A percentile compares a stretch with the other conserved stretches of the same genome.
phyloP scores from a whole-genome alignment of 2,329 filamentous ascomycete species.

The Rhexocercosporidium sp. region DNA sequence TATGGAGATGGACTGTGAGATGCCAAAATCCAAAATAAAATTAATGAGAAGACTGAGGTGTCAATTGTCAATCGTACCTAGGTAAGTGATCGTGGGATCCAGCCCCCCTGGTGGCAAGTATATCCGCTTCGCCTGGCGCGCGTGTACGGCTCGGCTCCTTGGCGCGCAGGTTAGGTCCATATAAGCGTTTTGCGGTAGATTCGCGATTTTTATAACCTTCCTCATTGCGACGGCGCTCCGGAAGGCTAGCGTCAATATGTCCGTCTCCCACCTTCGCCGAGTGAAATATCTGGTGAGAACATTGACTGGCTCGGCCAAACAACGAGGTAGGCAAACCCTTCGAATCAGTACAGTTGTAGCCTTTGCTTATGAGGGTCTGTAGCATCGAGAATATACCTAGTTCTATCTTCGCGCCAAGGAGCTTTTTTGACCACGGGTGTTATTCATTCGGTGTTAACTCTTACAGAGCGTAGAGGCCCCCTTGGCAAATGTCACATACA shows the following conservation, averaged over 20 bases:
- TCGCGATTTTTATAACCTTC: conserved; percentile 4
- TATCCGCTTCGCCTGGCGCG: background rate
- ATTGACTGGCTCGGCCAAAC: background rate
- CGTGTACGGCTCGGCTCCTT: conserved; percentile 2
- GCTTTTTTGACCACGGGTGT: conserved; percentile 3
- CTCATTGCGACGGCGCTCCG: conserved; percentile 2
- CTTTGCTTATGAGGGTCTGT: conserved; percentile 4
- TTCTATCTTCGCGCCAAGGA: background rate
- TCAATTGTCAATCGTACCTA: conserved; percentile 4
- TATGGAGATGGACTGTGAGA: conserved; percentile 2
- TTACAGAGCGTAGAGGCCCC: conserved; percentile 4
- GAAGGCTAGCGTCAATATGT: conserved; percentile 1
- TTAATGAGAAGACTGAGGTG: conserved; percentile 1
- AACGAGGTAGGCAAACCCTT: background rate
- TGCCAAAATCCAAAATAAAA: conserved; percentile 1
- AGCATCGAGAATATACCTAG: background rate
- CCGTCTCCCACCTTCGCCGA: conserved; percentile 1
- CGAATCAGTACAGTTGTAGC: background rate
- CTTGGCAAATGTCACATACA: conserved; percentile 1
- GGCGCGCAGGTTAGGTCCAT: background rate
- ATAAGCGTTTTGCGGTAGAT: conserved; percentile 1
- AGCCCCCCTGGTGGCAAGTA: conserved; percentile 1
- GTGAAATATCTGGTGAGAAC: background rate
- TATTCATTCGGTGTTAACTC: background rate
- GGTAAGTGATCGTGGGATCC: conserved; percentile 2